phyloP scores from a whole-genome alignment of 2,329 filamentous ascomycete species.

The Laburnicola sp. region DNA sequence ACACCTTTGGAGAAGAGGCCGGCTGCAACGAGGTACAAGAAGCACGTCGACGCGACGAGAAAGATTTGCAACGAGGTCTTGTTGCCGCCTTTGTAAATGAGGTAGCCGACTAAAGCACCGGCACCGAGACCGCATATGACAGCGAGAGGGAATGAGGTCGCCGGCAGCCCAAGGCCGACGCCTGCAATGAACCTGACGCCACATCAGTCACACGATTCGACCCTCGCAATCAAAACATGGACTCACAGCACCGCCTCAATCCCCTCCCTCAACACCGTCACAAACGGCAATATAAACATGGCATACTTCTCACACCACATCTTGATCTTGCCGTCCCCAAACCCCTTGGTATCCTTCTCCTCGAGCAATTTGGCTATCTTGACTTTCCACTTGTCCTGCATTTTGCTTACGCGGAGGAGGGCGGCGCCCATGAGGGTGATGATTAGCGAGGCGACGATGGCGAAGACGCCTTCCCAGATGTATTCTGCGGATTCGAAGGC shows the following conservation, averaged over 20 bases:
- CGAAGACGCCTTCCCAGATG: constrained; percentile 81
- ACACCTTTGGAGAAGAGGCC: constrained; percentile 78
- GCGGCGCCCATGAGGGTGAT: constrained; percentile 81
- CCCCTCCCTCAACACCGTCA: constrained; percentile 84
- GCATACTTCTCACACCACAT: constrained; percentile 74
- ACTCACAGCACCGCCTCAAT: constrained; percentile 73
- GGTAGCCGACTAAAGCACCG: constrained; percentile 68
- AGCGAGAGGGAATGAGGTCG: constrained; percentile 74
- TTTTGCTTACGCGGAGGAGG: constrained; percentile 77
- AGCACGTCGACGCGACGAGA: constrained; percentile 78
- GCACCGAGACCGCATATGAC: constrained; percentile 72
- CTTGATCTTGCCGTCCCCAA: constrained; percentile 57
- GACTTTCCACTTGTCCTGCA: constrained; percentile 84
- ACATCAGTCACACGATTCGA: neutral
- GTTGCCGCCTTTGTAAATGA: constrained; percentile 76
- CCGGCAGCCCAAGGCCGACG: constrained; percentile 75
- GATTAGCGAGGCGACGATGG: constrained; percentile 73
- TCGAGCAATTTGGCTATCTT: constrained; percentile 76
- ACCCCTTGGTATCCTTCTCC: constrained; percentile 49
- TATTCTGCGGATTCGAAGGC: constrained; percentile 70
- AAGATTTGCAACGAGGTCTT: constrained; percentile 72
- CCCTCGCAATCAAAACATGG: neutral
- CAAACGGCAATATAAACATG: constrained; percentile 84
- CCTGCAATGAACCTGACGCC: constrained; percentile 72
- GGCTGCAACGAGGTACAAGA: constrained; percentile 81